Evolutionary conservation across 108 stramenopile species (phyloP).

Genomic region (Fragilariopsis cylindrus): DNA sequence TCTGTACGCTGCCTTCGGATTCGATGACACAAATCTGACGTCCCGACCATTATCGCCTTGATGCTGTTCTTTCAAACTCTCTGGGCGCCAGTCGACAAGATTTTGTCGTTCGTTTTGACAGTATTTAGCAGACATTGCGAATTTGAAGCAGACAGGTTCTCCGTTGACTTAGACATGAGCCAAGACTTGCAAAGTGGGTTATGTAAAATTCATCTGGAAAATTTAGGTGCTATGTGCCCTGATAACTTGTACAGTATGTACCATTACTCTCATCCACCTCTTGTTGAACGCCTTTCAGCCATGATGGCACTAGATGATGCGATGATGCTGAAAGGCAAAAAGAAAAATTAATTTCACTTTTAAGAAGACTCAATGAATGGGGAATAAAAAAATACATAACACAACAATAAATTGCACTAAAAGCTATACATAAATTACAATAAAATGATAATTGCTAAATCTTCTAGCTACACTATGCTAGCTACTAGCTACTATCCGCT

Average conservation of each 20-base stretch:
- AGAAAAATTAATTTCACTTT: conserved; percentile 34
- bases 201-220: conserved; percentile 95
- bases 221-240: conserved; percentile 91
- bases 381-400: too few relatives aligned
- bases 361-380: not conserved
- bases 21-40: conserved; percentile 61
- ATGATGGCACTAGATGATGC: conserved; percentile 82
- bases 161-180: conserved; percentile 84
- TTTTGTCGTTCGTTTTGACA: conserved; percentile 89
- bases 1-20: conserved; percentile 95
- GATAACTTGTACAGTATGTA: conserved; percentile 91
- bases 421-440: too few relatives aligned
- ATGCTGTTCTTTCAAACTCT: conserved; percentile 90
- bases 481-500: too few relatives aligned
- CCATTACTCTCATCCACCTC: conserved; percentile 96
- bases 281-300: conserved; percentile 93
- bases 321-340: conserved; percentile 20
- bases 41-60: conserved; percentile 90
- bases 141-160: conserved; percentile 95
- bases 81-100: conserved; percentile 97
- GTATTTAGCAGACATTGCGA: conserved; percentile 85
- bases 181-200: conserved; percentile 86
- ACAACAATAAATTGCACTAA: too few relatives aligned
- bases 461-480: too few relatives aligned
- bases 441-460: too few relatives aligned